phyloP scores from a whole-genome alignment of 2,329 filamentous ascomycete species.

The Tolypocladium inflatum region DNA sequence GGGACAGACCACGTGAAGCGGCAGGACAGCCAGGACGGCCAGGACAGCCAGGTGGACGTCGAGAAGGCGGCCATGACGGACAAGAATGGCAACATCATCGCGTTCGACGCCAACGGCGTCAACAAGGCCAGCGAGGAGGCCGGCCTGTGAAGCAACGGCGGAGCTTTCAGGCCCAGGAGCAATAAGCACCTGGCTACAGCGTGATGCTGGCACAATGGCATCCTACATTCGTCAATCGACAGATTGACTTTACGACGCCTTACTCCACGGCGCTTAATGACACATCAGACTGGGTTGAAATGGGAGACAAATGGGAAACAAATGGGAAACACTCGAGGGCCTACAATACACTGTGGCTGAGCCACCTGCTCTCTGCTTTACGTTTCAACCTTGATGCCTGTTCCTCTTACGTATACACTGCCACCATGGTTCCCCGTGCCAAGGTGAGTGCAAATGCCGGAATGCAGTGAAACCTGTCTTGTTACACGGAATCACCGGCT shows the following conservation, averaged over 20 bases:
- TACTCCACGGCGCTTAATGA: not conserved
- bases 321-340: not conserved
- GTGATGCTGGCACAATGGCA: not conserved
- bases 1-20: slow-evolving; percentile 3
- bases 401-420: not conserved
- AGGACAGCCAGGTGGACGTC: slow-evolving; percentile 11
- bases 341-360: not conserved
- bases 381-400: not conserved
- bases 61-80: slow-evolving; percentile 36
- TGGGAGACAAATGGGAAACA: not conserved
- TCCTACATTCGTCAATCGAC: not conserved
- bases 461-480: not conserved
- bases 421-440: not conserved
- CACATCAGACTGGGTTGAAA: not conserved
- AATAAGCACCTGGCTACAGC: not conserved
- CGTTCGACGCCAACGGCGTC: slow-evolving; percentile 33
- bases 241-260: not conserved
- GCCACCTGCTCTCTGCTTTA: not conserved
- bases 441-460: not conserved
- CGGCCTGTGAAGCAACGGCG: slow-evolving; percentile 20
- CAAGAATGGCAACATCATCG: slow-evolving; percentile 31
- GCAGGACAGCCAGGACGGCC: slow-evolving; percentile 1
- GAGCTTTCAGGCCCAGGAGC: not conserved
- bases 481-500: not conserved
- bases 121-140: slow-evolving; percentile 27